Evolutionary conservation across 2,329 filamentous ascomycete genomes (phyloP).

Genomic region (Cytospora mali): DNA sequence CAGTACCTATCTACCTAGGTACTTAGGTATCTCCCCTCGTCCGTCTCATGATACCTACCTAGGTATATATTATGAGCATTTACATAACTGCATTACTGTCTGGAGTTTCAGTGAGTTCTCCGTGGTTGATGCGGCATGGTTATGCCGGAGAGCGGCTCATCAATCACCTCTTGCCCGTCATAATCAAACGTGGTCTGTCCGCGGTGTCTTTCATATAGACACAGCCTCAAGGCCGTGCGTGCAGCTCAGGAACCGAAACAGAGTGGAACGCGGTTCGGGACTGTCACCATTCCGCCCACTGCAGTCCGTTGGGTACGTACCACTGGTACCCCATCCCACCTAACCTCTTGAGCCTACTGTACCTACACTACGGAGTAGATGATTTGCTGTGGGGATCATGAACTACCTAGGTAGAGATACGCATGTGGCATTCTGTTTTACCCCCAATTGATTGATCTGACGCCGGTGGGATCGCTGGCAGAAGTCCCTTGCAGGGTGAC

Average conservation of each 20-base stretch:
- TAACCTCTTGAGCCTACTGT: too few species aligned
- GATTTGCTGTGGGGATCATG: background rate
- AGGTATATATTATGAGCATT: too few species aligned
- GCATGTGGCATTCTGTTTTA: background rate
- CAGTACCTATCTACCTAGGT: background rate
- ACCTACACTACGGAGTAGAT: too few species aligned
- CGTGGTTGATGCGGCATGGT: background rate
- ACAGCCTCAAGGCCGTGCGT: background rate
- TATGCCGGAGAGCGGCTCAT: background rate
- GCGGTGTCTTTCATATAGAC: background rate
- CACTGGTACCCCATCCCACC: too few species aligned
- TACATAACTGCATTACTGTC: background rate
- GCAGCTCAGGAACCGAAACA: background rate
- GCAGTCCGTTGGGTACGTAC: too few species aligned
- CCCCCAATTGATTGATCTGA: background rate
- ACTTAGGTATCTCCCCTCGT: background rate
- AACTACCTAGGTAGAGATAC: background rate
- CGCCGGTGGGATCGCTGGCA: background rate
- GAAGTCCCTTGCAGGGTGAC: background rate
- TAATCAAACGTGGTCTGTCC: background rate
- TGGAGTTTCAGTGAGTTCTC: background rate
- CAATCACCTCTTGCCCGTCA: background rate
- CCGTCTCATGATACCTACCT: too few species aligned
- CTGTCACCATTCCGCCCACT: background rate
- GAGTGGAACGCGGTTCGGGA: background rate